These are phyloP conservation scores for Acmispon strigosus DNA, from an alignment of 306 rosid genomes.

Conservation along the genomic window DNA sequence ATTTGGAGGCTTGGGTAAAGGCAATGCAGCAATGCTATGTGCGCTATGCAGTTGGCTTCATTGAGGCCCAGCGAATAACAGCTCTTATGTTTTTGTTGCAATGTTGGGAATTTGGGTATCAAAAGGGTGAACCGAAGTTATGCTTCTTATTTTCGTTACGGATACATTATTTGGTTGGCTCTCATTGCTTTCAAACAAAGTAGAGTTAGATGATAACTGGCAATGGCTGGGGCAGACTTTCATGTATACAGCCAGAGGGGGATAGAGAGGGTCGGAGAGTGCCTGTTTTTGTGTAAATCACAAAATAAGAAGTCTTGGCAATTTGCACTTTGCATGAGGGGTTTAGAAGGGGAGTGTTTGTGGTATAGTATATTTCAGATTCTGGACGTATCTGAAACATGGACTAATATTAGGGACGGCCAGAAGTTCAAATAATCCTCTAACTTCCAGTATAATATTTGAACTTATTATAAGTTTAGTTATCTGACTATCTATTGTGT, in stretches of 20 bases:
- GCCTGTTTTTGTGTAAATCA: too few species aligned
- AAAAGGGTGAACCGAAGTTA: conserved; percentile 26
- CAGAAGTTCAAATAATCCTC: too few species aligned
- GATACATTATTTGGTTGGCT: conserved; percentile 18
- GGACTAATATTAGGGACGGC: conserved; percentile 21
- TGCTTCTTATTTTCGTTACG: conserved; percentile 4
- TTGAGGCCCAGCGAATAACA: conserved; percentile 22
- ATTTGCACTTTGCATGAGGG: background rate
- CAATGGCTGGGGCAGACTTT: conserved; percentile 17
- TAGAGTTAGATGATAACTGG: conserved; percentile 18
- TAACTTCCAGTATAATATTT: too few species aligned
- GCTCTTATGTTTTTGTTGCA: background rate
- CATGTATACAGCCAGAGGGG: conserved; percentile 3
- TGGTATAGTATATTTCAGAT: background rate
- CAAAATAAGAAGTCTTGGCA: background rate
- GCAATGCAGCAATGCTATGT: conserved; percentile 33
- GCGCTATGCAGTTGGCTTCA: conserved; percentile 46
- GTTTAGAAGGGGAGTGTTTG: background rate
- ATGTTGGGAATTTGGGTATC: conserved; percentile 43
- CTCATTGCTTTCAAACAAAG: conserved; percentile 14
- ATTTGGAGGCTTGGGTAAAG: too few species aligned
- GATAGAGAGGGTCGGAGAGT: background rate
- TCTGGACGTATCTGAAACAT: background rate
- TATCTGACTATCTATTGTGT: too few species aligned
- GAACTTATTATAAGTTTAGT: too few species aligned